Percentiles rank a stretch among this genome's conserved stretches.
Evolutionary conservation across 768 basidiomycete species (phyloP).

Genomic region (Termitomyces sp.): DNA sequence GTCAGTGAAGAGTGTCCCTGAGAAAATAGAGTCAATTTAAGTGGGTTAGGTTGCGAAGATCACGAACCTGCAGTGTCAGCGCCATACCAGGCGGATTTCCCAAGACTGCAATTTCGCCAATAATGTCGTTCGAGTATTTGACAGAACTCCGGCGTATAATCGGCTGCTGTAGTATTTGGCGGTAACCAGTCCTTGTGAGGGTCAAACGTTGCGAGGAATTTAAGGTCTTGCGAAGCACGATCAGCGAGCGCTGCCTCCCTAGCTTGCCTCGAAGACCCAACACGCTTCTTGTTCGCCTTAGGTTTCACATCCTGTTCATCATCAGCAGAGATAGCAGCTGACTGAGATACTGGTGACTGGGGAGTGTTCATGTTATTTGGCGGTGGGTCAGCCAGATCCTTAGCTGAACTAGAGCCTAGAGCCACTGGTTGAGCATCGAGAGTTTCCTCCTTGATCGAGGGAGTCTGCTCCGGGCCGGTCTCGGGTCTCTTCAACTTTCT

Average conservation of each 20-base stretch:
- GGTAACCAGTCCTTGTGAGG: conserved; percentile 80
- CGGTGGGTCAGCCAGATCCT: conserved; percentile 26
- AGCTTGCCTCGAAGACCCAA: conserved; percentile 39
- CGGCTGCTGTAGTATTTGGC: conserved; percentile 57
- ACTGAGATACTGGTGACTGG: conserved; percentile 22
- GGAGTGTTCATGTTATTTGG: conserved; percentile 34
- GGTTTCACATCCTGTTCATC: conserved; percentile 18
- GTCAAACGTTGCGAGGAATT: conserved; percentile 69
- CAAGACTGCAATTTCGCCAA: conserved; percentile 89
- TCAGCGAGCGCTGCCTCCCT: conserved; percentile 48
- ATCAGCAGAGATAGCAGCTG: conserved; percentile 8
- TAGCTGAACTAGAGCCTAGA: conserved; percentile 18
- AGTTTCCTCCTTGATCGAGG: conserved; percentile 45
- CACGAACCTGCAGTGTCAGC: conserved; percentile 85
- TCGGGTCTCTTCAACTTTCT: conserved; percentile 38
- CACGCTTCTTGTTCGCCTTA: conserved; percentile 30
- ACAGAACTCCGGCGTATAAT: conserved; percentile 89
- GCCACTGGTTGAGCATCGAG: conserved; percentile 25
- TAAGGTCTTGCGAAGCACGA: conserved; percentile 36
- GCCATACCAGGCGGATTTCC: conserved; percentile 95
- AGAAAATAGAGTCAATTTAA: neutral
- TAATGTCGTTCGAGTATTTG: conserved; percentile 81
- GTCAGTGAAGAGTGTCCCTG: conserved; percentile 68
- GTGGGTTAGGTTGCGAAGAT: neutral
- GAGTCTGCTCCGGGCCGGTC: conserved; percentile 33